These are phyloP conservation scores for Dendrothele bispora DNA, from an alignment of 768 basidiomycete genomes.

Conservation along the genomic window DNA sequence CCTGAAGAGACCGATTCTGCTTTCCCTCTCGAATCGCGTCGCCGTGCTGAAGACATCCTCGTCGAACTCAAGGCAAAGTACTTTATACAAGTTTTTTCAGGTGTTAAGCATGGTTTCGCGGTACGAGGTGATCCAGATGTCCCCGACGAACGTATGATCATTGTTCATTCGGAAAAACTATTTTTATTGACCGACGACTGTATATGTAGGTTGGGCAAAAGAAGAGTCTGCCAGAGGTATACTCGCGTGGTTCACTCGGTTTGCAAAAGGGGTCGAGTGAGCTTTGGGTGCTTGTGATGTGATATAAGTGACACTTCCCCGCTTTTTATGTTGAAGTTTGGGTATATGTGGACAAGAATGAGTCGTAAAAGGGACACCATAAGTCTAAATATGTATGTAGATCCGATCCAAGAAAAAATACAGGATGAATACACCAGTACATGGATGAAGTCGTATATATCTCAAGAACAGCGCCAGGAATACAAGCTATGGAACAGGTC, in stretches of 20 bases:
- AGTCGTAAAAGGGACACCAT: too few species aligned
- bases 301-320: too few species aligned
- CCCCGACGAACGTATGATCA: slow-evolving; percentile 36
- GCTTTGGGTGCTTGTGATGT: too few species aligned
- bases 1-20: slow-evolving; percentile 58
- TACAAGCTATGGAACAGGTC: too few species aligned
- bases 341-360: too few species aligned
- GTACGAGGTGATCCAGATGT: slow-evolving; percentile 44
- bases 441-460: too few species aligned
- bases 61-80: slow-evolving; percentile 50
- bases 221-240: slow-evolving; percentile 56
- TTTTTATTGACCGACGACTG: neutral
- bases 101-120: slow-evolving; percentile 49
- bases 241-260: slow-evolving; percentile 52
- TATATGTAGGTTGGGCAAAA: slow-evolving; percentile 53
- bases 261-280: too few species aligned
- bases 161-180: neutral
- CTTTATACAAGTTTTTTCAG: slow-evolving; percentile 58
- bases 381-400: too few species aligned
- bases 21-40: slow-evolving; percentile 53
- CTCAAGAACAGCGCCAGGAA: too few species aligned
- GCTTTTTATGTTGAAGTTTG: too few species aligned
- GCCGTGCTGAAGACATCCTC: slow-evolving; percentile 56
- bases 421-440: too few species aligned
- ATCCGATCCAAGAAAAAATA: too few species aligned